phyloP scores from a whole-genome alignment of 2,329 filamentous ascomycete species.

The Aspergillus neoniger region DNA sequence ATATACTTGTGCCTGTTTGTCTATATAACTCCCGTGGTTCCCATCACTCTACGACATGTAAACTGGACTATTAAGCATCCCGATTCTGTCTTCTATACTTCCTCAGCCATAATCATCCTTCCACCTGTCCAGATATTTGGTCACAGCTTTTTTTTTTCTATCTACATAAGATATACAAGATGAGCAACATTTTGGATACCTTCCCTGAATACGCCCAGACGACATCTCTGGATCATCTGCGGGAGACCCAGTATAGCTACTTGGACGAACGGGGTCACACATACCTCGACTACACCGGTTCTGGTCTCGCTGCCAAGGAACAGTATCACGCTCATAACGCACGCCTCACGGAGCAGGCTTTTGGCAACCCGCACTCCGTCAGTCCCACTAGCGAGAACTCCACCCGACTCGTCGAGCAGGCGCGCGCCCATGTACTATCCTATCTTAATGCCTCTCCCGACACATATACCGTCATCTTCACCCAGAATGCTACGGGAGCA shows the following conservation, averaged over 20 bases:
- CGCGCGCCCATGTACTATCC: conserved; percentile 6
- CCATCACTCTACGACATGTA: too few relatives aligned
- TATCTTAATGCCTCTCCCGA: conserved; percentile 11
- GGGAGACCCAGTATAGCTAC: conserved; percentile 15
- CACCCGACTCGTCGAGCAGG: conserved; percentile 10
- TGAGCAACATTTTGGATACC: not conserved
- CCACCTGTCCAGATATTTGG: not conserved
- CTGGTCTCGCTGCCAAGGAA: conserved; percentile 11
- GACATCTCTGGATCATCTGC: conserved; percentile 1
- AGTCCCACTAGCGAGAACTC: conserved; percentile 14
- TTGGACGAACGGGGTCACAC: conserved; percentile 13
- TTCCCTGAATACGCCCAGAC: conserved; percentile 14
- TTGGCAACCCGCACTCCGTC: conserved; percentile 13
- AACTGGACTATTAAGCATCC: too few relatives aligned
- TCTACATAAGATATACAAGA: not conserved
- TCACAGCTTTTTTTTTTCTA: not conserved
- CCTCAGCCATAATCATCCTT: too few relatives aligned
- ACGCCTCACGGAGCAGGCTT: conserved; percentile 7
- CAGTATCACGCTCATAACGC: conserved; percentile 11
- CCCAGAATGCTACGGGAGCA: conserved; percentile 14
- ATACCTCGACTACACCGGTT: conserved; percentile 15
- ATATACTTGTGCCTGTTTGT: too few relatives aligned
- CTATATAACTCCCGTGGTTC: too few relatives aligned
- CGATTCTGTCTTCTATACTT: too few relatives aligned
- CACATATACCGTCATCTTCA: conserved; percentile 14